Evolutionary conservation across 345 rosid species (phyloP), one percentile per base, ranked within the genome.

Genomic region (Kandelia obovata): DNA sequence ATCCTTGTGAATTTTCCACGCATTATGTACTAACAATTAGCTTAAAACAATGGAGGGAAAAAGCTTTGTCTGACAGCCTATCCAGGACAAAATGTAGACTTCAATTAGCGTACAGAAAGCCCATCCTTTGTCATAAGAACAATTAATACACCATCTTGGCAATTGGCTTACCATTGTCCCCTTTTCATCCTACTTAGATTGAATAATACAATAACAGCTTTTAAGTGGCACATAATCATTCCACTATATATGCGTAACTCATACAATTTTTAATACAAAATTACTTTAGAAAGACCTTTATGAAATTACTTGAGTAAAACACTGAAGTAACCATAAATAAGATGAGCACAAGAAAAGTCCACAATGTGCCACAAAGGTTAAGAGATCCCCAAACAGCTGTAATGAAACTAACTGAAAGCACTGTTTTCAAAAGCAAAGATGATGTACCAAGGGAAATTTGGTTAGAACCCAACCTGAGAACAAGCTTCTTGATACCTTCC

Each of bases 401-500:
- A 55, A 26, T 39, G 23, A 20, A 39, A 25, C 35, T 32, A 37
- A 26, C 43, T 27, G 5, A 19, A 23, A 57, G 21, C 15, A 5
- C 8, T 39, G 6, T 46, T 34, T 5, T 43, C 39, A 13, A 20
- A 65, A 52, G 52, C 34, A 56, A 7, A 52, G 32, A 49, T 35
- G 26, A 28, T 47, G 53, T 7, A 56, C 6, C 11, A 27, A 17
- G 34, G 34, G 60, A 23, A 62, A 19, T 28, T 26, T 26, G 4
- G 25, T 8, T n/a, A 53, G 64, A 78, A 68, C 60, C 81, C 64
- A 79, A 91, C 96, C 97, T 94, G 98, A 62, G 98, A 94, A 86
- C 98, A 94, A 72, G 98, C 97, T 81, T 94, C 98, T 73, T 89
- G 98, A 80, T 94, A 81, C 75, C 96, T 89, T 73, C 98, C 98